Base-by-base conservation (phyloP, 2,329 filamentous ascomycete genomes). In the Ophiostoma montium region DNA sequence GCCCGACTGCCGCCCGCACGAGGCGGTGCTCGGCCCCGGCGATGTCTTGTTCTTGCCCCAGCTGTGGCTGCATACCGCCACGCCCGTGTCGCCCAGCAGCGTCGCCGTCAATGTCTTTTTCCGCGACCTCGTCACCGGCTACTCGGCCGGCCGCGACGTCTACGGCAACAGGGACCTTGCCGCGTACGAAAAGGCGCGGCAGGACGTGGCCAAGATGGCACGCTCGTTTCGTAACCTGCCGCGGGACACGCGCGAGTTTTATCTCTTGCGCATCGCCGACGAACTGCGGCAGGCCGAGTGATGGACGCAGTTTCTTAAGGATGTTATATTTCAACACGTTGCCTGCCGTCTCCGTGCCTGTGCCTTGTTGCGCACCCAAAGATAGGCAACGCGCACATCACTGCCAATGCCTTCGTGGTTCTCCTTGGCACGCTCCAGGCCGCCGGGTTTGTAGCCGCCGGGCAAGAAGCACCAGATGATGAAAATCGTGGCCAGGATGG, bases 61-160 rank as follows among this genome's bases (percentile, higher is more conserved):
- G 1, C 72, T 92, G 57, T 95, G 89, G 88, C 71, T 86, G 12
- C 89, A 95, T 62, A 82, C 86, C 1, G 82, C 80, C 2, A 71
- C 74, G 0, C 80, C 82, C 1, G 69, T 63, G 1, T 66, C 73
- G 8, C 61, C 68, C 41, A 62, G 78, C 52, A 88, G 85, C 56
- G 70, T 94, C 8, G 86, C 86, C 1, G 80, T 95, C n/a, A 95
- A 95, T 61, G 75, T 90, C 27, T 95, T 95, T 68, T 95, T 94
- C 66, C 78, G 80, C 39, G 82, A 80, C 53, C 68, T 92, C 10
- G 67, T 78, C 3, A 67, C 62, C 3, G 78, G 75, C 1, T 92
- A 92, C 61, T 79, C 86, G 1, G 63, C 73, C 1, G 87, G 88
- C 1, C 75, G 80, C 55, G 88, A 95, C 61, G 82, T 94, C 0